Conservation (phyloP, 108 stramenopile genomes). For the Cyclotella distinguenda region DNA sequence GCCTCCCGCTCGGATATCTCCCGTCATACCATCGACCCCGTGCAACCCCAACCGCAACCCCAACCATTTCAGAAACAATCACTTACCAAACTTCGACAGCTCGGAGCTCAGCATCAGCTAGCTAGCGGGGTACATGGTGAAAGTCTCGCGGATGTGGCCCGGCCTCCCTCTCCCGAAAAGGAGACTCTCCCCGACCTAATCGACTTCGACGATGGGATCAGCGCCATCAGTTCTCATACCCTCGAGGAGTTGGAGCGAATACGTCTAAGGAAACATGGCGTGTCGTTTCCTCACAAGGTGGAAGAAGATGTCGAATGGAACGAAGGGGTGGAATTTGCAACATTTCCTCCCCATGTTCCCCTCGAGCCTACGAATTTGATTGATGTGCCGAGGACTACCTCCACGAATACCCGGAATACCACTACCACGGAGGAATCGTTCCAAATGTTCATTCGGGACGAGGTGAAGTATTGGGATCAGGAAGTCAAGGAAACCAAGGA, state of each 20-base stretch:
- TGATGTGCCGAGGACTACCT: conserved; percentile 2
- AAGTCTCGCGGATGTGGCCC: conserved; percentile 28
- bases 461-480: conserved; percentile 33
- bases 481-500: conserved; percentile 12
- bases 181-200: conserved; percentile 13
- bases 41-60: background rate
- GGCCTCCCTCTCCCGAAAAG: conserved; percentile 22
- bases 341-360: background rate
- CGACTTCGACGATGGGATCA: conserved; percentile 80
- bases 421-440: conserved; percentile 19
- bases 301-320: conserved; percentile 9
- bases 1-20: conserved; percentile 10
- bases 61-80: conserved; percentile 14
- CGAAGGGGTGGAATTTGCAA: conserved; percentile 4
- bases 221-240: conserved; percentile 67
- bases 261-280: background rate
- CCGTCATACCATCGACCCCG: background rate
- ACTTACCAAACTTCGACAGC: conserved; percentile 35
- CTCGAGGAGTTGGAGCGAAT: conserved; percentile 69
- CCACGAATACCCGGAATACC: conserved; percentile 10
- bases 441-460: conserved; percentile 13
- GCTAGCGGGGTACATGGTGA: conserved; percentile 28
- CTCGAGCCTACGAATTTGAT: background rate
- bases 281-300: background rate
- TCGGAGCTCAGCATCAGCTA: conserved; percentile 41